These are phyloP conservation scores for Mycena venus DNA, from an alignment of 768 basidiomycete genomes.

Conservation along the genomic window DNA sequence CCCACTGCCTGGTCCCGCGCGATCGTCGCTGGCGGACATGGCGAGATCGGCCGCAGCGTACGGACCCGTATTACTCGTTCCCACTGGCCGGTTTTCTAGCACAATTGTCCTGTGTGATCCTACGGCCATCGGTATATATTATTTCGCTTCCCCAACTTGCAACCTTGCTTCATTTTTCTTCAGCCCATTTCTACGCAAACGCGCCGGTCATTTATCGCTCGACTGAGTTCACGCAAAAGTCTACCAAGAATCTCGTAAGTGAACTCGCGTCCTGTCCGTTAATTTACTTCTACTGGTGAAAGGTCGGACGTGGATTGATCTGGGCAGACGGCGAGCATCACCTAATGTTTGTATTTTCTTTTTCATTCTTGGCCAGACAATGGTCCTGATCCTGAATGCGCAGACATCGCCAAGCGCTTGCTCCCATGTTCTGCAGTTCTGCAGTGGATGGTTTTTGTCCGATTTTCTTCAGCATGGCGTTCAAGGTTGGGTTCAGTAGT, in stretches of 20 bases:
- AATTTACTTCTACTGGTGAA: neutral
- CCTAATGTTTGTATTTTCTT: neutral
- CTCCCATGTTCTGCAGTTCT: conserved; percentile 21
- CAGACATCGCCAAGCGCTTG: conserved; percentile 28
- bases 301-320: conserved; percentile 21
- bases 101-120: conserved; percentile 26
- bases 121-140: conserved; percentile 20
- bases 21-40: neutral
- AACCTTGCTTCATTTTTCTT: neutral
- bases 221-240: neutral
- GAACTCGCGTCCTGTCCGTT: neutral
- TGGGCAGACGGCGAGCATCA: conserved; percentile 27
- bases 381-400: neutral
- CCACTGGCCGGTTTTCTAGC: neutral
- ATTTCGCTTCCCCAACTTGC: too few species aligned
- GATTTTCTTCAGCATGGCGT: conserved; percentile 13
- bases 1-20: neutral
- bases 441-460: conserved; percentile 7
- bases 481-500: neutral
- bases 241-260: conserved; percentile 16
- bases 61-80: conserved; percentile 23
- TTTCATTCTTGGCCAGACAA: neutral
- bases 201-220: conserved; percentile 23
- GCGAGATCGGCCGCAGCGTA: neutral
- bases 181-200: conserved; percentile 32